A percentile compares a stretch with the other conserved stretches of the same genome.
Conservation (phyloP, 345 rosid genomes). For the Xanthoceras sorbifolium region DNA sequence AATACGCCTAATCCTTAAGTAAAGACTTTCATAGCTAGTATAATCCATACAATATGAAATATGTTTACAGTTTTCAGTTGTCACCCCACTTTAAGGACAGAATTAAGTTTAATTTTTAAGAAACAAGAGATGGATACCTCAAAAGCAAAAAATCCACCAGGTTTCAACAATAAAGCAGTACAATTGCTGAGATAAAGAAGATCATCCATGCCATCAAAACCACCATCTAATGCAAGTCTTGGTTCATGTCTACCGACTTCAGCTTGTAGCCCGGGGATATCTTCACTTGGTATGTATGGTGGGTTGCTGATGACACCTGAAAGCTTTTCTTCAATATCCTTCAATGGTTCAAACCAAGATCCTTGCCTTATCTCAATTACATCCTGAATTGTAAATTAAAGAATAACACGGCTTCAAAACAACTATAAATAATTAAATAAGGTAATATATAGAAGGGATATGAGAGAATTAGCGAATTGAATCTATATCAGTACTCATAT, state of each 20-base stretch:
- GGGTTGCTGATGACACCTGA: constrained; percentile 87
- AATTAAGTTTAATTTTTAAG: neutral
- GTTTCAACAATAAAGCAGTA: constrained; percentile 66
- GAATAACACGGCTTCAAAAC: constrained; percentile 4
- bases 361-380: constrained; percentile 68
- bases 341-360: constrained; percentile 82
- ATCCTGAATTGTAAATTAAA: constrained; percentile 40
- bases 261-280: constrained; percentile 70
- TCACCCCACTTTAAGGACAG: neutral
- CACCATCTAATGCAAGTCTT: constrained; percentile 86
- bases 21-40: neutral
- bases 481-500: neutral
- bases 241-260: constrained; percentile 96
- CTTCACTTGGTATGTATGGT: constrained; percentile 78
- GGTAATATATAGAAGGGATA: neutral
- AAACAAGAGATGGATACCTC: constrained; percentile 49
- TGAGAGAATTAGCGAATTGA: neutral
- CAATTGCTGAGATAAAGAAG: constrained; percentile 72
- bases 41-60: neutral
- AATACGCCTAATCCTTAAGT: neutral
- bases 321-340: constrained; percentile 63
- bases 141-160: constrained; percentile 80
- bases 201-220: constrained; percentile 63
- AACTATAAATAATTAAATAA: neutral
- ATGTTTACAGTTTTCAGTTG: neutral